Evolutionary conservation across 495 filamentous ascomycete genomes (phyloP).

Genomic region (Cercophora sp.): DNA sequence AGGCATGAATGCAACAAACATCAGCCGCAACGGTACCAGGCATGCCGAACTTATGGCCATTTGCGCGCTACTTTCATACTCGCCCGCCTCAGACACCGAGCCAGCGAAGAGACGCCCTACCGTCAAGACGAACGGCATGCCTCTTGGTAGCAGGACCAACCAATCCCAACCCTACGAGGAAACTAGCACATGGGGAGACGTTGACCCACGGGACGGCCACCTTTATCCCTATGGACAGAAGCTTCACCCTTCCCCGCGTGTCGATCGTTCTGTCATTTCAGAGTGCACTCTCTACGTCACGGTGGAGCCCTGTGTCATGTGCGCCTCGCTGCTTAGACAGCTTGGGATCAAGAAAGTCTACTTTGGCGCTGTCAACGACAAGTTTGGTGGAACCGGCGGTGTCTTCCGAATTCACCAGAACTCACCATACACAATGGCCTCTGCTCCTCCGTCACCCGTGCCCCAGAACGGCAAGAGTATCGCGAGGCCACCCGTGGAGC

Average conservation of each 20-base stretch:
- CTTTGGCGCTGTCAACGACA: constrained; percentile 92
- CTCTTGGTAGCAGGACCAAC: constrained; percentile 21
- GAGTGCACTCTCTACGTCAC: constrained; percentile 89
- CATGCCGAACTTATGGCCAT: constrained; percentile 94
- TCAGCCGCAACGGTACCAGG: constrained; percentile 78
- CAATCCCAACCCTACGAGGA: constrained; percentile 5
- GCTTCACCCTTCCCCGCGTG: constrained; percentile 39
- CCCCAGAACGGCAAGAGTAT: constrained; percentile 27
- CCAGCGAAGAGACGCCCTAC: constrained; percentile 2
- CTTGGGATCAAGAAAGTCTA: constrained; percentile 77
- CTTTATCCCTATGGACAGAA: constrained; percentile 50
- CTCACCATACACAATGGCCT: constrained; percentile 36
- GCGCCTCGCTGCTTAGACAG: constrained; percentile 86
- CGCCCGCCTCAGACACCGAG: constrained; percentile 14
- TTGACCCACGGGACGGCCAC: constrained; percentile 42
- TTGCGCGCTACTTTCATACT: constrained; percentile 45
- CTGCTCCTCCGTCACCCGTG: constrained; percentile 25
- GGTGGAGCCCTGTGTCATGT: constrained; percentile 98
- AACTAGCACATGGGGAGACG: constrained; percentile 37
- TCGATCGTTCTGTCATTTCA: constrained; percentile 53
- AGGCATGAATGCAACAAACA: constrained; percentile 96
- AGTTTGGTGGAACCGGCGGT: constrained; percentile 92
- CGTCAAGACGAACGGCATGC: constrained; percentile 6
- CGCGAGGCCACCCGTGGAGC: constrained; percentile 25
- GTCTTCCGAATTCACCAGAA: constrained; percentile 82